These are phyloP conservation scores for Irpex lacteus DNA, from an alignment of 1,284 basidiomycete genomes.

Conservation along the genomic window DNA sequence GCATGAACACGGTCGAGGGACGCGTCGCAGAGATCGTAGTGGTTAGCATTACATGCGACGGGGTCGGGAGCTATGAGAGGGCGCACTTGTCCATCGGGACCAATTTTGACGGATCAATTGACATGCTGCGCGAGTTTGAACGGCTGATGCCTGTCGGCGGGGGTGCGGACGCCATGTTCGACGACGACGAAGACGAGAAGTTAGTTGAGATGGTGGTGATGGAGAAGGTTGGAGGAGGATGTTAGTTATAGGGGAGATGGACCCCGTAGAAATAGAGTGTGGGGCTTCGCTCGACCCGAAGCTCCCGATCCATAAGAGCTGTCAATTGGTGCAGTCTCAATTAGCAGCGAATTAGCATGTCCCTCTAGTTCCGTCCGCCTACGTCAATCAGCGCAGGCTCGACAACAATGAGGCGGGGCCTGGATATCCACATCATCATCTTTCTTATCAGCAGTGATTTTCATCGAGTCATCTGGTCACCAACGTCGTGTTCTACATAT, in stretches of 20 bases:
- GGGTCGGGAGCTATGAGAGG: not conserved
- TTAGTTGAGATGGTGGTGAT: not conserved
- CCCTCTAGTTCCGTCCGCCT: too few relatives aligned
- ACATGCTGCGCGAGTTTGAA: conserved; percentile 51
- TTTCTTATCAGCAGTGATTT: too few relatives aligned
- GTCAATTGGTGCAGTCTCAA: too few relatives aligned
- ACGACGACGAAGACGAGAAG: not conserved
- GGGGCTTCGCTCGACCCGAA: too few relatives aligned
- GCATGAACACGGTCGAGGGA: conserved; percentile 3
- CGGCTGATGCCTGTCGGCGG: not conserved
- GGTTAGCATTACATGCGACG: not conserved
- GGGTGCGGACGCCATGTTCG: not conserved
- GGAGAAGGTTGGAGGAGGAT: not conserved
- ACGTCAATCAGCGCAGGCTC: too few relatives aligned
- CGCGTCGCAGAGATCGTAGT: not conserved
- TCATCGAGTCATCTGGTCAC: too few relatives aligned
- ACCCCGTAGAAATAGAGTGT: not conserved
- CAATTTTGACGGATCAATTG: conserved; percentile 74
- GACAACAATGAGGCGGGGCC: too few relatives aligned
- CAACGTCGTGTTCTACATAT: too few relatives aligned
- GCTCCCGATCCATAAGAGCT: too few relatives aligned
- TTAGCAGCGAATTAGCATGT: too few relatives aligned
- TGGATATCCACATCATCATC: too few relatives aligned
- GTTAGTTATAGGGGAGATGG: not conserved
- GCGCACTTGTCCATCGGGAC: conserved; percentile 74